Evolutionary conservation across 2,329 filamentous ascomycete species (phyloP).

Genomic region (Aspergillus flavus): DNA sequence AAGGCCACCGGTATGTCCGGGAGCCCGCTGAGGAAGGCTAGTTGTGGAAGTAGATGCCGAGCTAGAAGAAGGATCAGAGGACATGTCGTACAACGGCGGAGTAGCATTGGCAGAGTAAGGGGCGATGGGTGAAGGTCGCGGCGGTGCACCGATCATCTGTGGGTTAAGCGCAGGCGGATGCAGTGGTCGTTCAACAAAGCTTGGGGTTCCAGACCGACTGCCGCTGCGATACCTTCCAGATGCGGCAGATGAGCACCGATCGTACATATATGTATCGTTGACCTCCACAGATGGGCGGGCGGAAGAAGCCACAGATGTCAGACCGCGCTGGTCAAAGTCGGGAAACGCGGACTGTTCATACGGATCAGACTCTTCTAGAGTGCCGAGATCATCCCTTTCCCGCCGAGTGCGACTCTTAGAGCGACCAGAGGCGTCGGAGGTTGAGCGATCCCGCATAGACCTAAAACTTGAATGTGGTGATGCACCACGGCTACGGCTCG

Average conservation of each 20-base stretch:
- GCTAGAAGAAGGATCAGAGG: constrained; percentile 46
- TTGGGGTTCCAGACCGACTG: constrained; percentile 39
- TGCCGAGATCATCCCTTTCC: constrained; percentile 58
- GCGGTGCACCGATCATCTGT: constrained; percentile 42
- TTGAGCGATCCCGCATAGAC: constrained; percentile 55
- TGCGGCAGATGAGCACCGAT: constrained; percentile 42
- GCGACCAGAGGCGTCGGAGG: constrained; percentile 56
- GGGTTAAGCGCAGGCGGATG: constrained; percentile 28
- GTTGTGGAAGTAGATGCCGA: constrained; percentile 28
- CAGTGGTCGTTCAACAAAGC: constrained; percentile 39
- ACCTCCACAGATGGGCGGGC: constrained; percentile 42
- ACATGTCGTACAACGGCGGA: constrained; percentile 52
- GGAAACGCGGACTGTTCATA: constrained; percentile 30
- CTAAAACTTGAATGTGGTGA: constrained; percentile 44
- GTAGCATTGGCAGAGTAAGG: constrained; percentile 57
- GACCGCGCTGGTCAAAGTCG: constrained; percentile 28
- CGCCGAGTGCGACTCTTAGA: constrained; percentile 57
- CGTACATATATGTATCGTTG: constrained; percentile 30
- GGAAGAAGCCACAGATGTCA: constrained; percentile 35
- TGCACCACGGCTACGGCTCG: constrained; percentile 36
- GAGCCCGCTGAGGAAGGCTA: constrained; percentile 32
- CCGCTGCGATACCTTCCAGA: constrained; percentile 44
- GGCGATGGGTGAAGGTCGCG: constrained; percentile 49
- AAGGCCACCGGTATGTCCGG: constrained; percentile 31
- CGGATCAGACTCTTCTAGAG: constrained; percentile 50